phyloP scores from a whole-genome alignment of 139 green algal species.

The Desmodesmus armatus region DNA sequence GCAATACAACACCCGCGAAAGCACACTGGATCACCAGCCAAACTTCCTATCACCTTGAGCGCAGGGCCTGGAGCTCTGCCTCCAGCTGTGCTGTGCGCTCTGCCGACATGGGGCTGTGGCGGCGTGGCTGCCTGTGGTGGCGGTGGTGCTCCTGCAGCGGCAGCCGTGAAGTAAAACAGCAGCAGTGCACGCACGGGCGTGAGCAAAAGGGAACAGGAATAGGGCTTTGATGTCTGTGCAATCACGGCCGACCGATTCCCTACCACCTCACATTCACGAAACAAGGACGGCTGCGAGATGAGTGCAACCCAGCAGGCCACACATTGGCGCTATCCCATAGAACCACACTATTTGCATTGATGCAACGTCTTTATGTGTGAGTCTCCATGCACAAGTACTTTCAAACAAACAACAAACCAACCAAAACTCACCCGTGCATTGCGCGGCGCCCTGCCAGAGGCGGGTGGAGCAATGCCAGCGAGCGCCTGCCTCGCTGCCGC shows the following conservation, averaged over 20 bases:
- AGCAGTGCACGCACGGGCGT: neutral
- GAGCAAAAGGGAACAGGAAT: neutral
- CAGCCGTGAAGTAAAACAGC: no score
- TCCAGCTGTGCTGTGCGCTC: conserved; percentile 7
- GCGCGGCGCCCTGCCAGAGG: neutral
- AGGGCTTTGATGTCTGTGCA: neutral
- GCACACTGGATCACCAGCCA: no score
- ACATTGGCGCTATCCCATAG: neutral
- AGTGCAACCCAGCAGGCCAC: no score
- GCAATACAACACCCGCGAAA: no score
- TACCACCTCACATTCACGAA: no score
- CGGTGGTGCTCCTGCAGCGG: neutral
- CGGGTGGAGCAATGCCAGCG: neutral
- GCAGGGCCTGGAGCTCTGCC: conserved; percentile 17
- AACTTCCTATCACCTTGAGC: no score
- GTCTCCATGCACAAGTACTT: neutral
- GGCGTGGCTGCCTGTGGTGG: neutral
- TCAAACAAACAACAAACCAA: neutral
- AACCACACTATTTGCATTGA: neutral
- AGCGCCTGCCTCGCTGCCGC: conserved; percentile 4
- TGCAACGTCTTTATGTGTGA: neutral
- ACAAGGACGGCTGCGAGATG: no score
- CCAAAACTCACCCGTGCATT: neutral
- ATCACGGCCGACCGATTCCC: no score
- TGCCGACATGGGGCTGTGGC: neutral